Base-by-base conservation (phyloP, 371 early-diverging fungal species). In the Rhizopus microsporus region DNA sequence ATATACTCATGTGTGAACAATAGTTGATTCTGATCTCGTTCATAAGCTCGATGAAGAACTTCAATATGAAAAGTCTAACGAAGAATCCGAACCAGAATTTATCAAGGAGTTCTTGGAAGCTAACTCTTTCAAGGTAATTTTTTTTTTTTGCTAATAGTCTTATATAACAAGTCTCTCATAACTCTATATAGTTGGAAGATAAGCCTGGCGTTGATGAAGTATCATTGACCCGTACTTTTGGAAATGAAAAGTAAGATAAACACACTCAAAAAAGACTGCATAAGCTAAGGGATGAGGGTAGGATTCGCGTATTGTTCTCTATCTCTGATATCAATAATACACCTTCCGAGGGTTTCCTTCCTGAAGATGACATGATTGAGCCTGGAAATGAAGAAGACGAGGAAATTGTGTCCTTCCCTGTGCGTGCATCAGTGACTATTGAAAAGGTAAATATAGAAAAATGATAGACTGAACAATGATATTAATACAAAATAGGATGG, bases 151-250 rank as follows among this genome's bases (percentile, higher is more conserved):
- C 3, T n/a, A 16, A 23, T 37, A 12, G 29, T 39, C 5, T 1
- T 23, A 7, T 23, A 23, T 53, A 12, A 7, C 47, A 7, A 31
- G 5, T n/a, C 8, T 56, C 38, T 53, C 48, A 51, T 32, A 47
- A 31, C 35, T 16, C 7, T 23, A 33, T 23, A 37, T 51, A 91
- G 88, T 77, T 97, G 72, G 85, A 89, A 39, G 92, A 94, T 71
- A 85, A 85, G 71, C 50, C 81, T 37, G 94, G 94, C 37, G 72
- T 84, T 17, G 92, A 90, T 71, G 92, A 93, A 72, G 92, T 96
- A 17, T 63, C 71, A 32, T 67, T 97, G 62, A 81, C 85, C 23
- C 86, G 95, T 63, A 88, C 86, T 52, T 94, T 93, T 74, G 96
- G 95, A 57, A 90, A 86, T 67, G 98, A 97, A 78, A 90, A 87